Evolutionary conservation across 768 basidiomycete species (phyloP).

Genomic region (Lactarius pseudohatsudake): DNA sequence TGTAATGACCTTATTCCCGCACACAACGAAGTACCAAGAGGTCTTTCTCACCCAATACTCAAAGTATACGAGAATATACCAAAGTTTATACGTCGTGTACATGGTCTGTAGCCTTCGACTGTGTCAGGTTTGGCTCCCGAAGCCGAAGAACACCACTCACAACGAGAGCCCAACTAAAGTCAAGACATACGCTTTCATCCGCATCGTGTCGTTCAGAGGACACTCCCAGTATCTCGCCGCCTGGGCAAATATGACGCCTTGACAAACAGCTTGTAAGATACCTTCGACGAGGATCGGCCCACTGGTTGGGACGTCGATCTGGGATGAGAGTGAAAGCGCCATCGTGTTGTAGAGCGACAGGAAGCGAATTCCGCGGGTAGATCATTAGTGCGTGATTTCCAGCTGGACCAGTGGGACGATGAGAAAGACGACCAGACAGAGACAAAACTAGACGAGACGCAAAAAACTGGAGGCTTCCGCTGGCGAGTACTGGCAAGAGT

Average conservation of each 20-base stretch:
- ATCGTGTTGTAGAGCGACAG: background rate
- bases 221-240: conserved; percentile 39
- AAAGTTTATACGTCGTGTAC: conserved; percentile 33
- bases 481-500: background rate
- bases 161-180: conserved; percentile 42
- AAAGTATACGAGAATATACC: conserved; percentile 31
- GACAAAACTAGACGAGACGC: background rate
- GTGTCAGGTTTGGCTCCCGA: background rate
- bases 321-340: conserved; percentile 6
- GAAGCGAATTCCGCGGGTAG: background rate
- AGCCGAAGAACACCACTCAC: conserved; percentile 36
- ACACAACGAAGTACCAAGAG: background rate
- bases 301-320: conserved; percentile 24
- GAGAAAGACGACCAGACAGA: background rate
- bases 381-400: conserved; percentile 8
- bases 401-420: background rate
- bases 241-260: conserved; percentile 38
- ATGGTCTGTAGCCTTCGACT: conserved; percentile 32
- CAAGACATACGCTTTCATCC: conserved; percentile 44
- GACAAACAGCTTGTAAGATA: conserved; percentile 49
- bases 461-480: background rate
- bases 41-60: conserved; percentile 30
- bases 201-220: conserved; percentile 45
- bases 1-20: conserved; percentile 1
- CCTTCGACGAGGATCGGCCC: conserved; percentile 47